phyloP scores from a whole-genome alignment of 2,329 filamentous ascomycete species.

The Pseudopyrenochaeta lycopersici region DNA sequence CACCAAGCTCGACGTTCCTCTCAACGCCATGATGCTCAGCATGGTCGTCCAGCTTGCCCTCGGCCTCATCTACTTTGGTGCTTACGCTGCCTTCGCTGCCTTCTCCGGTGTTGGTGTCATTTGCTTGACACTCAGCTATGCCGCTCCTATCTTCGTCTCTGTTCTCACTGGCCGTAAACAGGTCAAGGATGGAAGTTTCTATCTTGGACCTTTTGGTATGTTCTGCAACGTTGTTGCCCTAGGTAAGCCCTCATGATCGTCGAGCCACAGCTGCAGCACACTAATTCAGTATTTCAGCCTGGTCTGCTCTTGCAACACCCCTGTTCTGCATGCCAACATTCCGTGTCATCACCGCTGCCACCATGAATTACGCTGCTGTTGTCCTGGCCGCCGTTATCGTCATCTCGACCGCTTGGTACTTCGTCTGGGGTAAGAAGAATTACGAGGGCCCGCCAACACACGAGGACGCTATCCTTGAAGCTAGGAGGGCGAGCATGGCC shows the following conservation, averaged over 20 bases:
- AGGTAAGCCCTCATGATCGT: constrained; percentile 59
- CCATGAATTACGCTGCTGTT: constrained; percentile 78
- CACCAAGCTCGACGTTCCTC: constrained; percentile 68
- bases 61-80: constrained; percentile 75
- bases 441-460: constrained; percentile 68
- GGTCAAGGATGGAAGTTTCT: constrained; percentile 66
- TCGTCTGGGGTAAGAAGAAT: constrained; percentile 73
- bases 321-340: constrained; percentile 77
- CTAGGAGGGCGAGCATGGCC: constrained; percentile 41
- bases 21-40: constrained; percentile 77
- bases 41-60: constrained; percentile 72
- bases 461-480: constrained; percentile 43
- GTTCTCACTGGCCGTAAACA: constrained; percentile 68
- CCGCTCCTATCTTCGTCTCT: constrained; percentile 71
- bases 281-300: constrained; percentile 48
- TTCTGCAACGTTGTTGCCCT: constrained; percentile 72
- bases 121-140: constrained; percentile 73
- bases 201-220: constrained; percentile 68
- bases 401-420: constrained; percentile 73
- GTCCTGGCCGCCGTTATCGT: constrained; percentile 74
- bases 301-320: constrained; percentile 74
- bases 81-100: constrained; percentile 74
- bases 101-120: constrained; percentile 77
- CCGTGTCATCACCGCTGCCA: constrained; percentile 66
- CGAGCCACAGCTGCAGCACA: too few species aligned